These are phyloP conservation scores for Colletotrichum abscissum DNA, from an alignment of 2,329 filamentous ascomycete genomes.

Conservation along the genomic window DNA sequence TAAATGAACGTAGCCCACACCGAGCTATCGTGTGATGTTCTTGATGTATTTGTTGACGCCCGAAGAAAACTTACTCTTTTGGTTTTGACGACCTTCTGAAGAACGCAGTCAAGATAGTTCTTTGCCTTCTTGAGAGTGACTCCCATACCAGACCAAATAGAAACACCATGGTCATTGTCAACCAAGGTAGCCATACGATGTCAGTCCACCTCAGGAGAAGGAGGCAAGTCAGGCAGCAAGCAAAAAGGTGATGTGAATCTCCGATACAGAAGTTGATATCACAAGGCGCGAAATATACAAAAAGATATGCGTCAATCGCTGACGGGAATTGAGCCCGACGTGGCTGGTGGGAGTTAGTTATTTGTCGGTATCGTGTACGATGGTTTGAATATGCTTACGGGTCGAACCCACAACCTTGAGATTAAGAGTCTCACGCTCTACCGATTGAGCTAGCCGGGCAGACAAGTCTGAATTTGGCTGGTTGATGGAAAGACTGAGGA, in stretches of 20 bases:
- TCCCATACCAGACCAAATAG: too few relatives aligned
- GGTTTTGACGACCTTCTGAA: too few relatives aligned
- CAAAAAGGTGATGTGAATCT: background rate
- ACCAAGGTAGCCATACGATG: too few relatives aligned
- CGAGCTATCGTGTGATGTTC: too few relatives aligned
- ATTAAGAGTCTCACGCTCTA: slow-evolving; percentile 81
- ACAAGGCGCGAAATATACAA: background rate
- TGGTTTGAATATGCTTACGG: background rate
- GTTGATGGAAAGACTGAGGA: background rate
- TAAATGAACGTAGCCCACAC: too few relatives aligned
- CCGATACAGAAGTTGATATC: background rate
- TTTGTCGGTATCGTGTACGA: background rate
- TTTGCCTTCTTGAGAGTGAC: too few relatives aligned
- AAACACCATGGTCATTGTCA: too few relatives aligned
- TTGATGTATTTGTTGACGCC: too few relatives aligned
- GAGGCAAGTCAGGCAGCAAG: too few relatives aligned
- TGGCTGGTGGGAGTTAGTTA: background rate
- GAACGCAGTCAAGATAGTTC: too few relatives aligned
- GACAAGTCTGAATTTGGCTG: background rate
- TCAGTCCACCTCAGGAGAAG: too few relatives aligned
- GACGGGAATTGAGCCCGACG: slow-evolving; percentile 15
- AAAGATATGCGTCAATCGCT: slow-evolving; percentile 1
- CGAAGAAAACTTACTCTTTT: too few relatives aligned
- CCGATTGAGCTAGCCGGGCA: slow-evolving; percentile 74
- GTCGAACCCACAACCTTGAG: slow-evolving; percentile 68